A percentile compares a stretch with the other conserved stretches of the same genome.
Conservation (phyloP, 164 flowering plant genomes). For the Chloranthus sessilifolius region DNA sequence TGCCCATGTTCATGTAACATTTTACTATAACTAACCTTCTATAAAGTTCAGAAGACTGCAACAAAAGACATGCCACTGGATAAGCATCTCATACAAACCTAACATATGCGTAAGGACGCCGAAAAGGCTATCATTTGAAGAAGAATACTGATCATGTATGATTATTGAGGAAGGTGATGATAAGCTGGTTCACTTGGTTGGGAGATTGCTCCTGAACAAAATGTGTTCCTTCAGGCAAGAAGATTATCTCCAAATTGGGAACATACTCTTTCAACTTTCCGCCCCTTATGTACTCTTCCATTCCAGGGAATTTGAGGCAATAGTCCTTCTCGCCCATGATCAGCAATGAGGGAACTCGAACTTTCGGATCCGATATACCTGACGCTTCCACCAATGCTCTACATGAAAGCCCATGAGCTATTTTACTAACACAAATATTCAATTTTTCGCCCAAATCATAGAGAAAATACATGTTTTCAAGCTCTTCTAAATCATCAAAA, state of each 20-base stretch:
- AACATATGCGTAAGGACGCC: too few species aligned
- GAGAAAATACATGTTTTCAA: too few species aligned
- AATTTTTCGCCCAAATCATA: too few species aligned
- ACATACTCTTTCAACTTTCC: not conserved
- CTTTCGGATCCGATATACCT: not conserved
- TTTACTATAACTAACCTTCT: too few species aligned
- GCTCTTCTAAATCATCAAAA: too few species aligned
- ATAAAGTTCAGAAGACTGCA: too few species aligned
- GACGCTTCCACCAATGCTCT: not conserved
- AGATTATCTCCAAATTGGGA: constrained; percentile 5
- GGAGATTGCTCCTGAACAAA: constrained; percentile 10
- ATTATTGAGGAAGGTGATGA: constrained; percentile 1
- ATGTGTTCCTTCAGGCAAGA: constrained; percentile 10
- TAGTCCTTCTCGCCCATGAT: constrained; percentile 10
- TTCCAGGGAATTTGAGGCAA: constrained; percentile 7
- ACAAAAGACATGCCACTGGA: too few species aligned
- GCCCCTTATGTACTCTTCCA: not conserved
- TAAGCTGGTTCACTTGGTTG: constrained; percentile 2
- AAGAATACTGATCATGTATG: not conserved
- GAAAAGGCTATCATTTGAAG: too few species aligned
- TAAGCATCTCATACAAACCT: too few species aligned
- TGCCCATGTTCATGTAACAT: too few species aligned
- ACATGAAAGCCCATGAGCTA: not conserved
- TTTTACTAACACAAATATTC: too few species aligned
- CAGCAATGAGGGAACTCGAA: not conserved